Evolutionary conservation across 2,329 filamentous ascomycete species (phyloP).

Genomic region (Diaporthe velutina): DNA sequence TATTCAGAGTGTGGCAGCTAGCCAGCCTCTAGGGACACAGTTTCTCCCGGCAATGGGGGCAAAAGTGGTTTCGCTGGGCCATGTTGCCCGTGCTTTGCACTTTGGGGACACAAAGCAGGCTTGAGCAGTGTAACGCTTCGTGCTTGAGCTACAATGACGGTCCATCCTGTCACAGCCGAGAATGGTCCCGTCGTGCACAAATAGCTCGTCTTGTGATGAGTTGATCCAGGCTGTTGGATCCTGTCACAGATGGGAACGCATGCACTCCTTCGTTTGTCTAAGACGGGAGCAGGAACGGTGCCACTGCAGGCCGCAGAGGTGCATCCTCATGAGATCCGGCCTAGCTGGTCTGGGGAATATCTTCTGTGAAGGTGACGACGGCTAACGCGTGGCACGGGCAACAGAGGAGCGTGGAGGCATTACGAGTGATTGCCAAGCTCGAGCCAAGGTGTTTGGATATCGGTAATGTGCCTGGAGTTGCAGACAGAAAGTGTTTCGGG

Average conservation of each 20-base stretch:
- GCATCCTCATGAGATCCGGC: slow-evolving; percentile 3
- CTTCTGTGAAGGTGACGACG: background rate
- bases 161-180: slow-evolving; percentile 15
- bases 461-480: slow-evolving; percentile 16
- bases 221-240: slow-evolving; percentile 14
- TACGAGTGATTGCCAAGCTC: slow-evolving; percentile 14
- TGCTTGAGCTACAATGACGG: background rate
- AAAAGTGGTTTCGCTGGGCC: background rate
- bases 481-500: slow-evolving; percentile 23
- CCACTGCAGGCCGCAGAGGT: background rate
- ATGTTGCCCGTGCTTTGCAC: background rate
- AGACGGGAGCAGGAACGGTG: slow-evolving; percentile 4
- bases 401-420: background rate
- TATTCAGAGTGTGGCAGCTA: background rate
- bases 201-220: slow-evolving; percentile 8
- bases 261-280: slow-evolving; percentile 1
- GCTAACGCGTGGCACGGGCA: slow-evolving; percentile 15
- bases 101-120: background rate
- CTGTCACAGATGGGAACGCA: background rate
- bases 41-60: background rate
- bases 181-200: background rate
- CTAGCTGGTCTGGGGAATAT: background rate
- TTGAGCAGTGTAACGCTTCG: slow-evolving; percentile 27
- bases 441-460: slow-evolving; percentile 29
- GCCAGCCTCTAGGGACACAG: background rate